A percentile compares a stretch with the other conserved stretches of the same genome.
Evolutionary conservation across 805 yeast species (phyloP).

Genomic region (Pichia eremophila): DNA sequence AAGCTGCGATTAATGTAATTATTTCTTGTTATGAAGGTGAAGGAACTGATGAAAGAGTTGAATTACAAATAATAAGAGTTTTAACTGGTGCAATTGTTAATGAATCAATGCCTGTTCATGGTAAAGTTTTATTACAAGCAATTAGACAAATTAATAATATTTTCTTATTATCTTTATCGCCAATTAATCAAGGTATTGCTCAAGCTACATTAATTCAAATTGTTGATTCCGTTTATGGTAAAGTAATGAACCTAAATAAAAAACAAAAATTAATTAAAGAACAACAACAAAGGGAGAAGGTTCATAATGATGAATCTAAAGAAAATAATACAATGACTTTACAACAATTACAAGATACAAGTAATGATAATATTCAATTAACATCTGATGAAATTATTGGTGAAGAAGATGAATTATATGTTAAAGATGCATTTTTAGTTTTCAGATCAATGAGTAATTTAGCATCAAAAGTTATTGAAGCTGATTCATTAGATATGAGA

Average conservation of each 20-base stretch:
- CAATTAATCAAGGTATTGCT: slow-evolving; percentile 85
- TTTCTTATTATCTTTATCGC: slow-evolving; percentile 72
- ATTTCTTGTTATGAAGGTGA: slow-evolving; percentile 86
- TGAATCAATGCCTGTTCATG: slow-evolving; percentile 78
- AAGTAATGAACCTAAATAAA: slow-evolving; percentile 28
- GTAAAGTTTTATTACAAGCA: slow-evolving; percentile 79
- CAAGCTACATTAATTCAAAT: slow-evolving; percentile 93
- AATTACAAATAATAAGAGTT: slow-evolving; percentile 88
- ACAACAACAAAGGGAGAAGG: background rate
- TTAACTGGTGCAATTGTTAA: slow-evolving; percentile 80
- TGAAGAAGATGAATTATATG: slow-evolving; percentile 56
- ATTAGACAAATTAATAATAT: slow-evolving; percentile 90
- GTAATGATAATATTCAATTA: slow-evolving; percentile 46
- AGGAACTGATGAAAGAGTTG: slow-evolving; percentile 81
- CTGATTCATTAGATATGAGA: slow-evolving; percentile 70
- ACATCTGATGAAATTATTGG: slow-evolving; percentile 35
- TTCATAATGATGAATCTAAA: background rate
- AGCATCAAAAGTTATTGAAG: slow-evolving; percentile 75
- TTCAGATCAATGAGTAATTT: slow-evolving; percentile 93
- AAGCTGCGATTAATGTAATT: slow-evolving; percentile 76
- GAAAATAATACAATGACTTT: slow-evolving; percentile 35
- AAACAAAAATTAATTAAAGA: background rate
- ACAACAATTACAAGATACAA: slow-evolving; percentile 44
- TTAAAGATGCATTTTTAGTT: slow-evolving; percentile 86
- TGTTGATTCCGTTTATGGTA: slow-evolving; percentile 75